These are phyloP conservation scores for Quercus mongolica DNA, from an alignment of 306 rosid genomes.

Conservation along the genomic window DNA sequence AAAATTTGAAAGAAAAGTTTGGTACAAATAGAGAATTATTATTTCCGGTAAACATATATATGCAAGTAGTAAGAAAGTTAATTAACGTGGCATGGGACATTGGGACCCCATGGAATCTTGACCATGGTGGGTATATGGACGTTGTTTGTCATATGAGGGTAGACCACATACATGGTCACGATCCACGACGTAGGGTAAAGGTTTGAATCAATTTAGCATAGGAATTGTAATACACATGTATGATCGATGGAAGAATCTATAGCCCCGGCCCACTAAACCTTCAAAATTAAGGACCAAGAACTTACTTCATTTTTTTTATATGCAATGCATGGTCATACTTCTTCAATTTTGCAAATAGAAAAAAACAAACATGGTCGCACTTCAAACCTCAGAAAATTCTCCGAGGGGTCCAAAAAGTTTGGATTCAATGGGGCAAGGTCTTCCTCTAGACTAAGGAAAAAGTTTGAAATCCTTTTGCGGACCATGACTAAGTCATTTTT, in stretches of 20 bases:
- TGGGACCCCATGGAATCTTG: neutral
- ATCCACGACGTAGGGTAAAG: conserved; percentile 8
- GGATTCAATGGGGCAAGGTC: too few species aligned
- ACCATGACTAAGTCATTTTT: too few species aligned
- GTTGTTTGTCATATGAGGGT: neutral
- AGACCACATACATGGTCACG: neutral
- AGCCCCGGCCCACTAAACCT: neutral
- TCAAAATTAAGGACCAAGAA: neutral
- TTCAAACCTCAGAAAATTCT: conserved; percentile 40
- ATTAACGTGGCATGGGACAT: neutral
- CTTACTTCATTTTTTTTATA: too few species aligned
- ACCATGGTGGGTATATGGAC: neutral
- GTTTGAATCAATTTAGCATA: neutral
- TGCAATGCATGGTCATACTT: too few species aligned
- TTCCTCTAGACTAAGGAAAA: too few species aligned
- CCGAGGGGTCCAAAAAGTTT: conserved; percentile 1
- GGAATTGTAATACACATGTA: neutral
- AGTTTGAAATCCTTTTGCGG: too few species aligned
- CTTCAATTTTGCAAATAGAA: too few species aligned
- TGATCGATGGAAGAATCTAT: neutral
- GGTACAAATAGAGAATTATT: neutral
- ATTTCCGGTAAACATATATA: too few species aligned
- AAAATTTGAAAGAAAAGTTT: neutral
- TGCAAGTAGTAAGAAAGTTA: too few species aligned
- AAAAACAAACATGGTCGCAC: too few species aligned